Base-by-base conservation (phyloP, 768 basidiomycete genomes). In the Hortiboletus flavorubellus region DNA sequence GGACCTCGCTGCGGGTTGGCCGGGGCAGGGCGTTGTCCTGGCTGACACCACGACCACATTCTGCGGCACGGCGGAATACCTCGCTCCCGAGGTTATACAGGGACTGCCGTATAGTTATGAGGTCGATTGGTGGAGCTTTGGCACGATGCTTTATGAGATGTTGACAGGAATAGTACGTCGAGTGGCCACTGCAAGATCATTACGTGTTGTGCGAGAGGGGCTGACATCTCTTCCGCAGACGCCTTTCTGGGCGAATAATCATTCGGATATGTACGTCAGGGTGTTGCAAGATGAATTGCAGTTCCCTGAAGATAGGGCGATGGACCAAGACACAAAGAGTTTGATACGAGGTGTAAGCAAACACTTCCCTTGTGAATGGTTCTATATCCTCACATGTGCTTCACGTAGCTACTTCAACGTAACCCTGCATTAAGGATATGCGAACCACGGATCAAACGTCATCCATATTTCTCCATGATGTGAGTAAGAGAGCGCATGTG, bases 131-230 rank as follows among this genome's bases (percentile, higher is more conserved):
- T 99, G 94, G 95, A 91, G 89, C 60, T 89, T 96, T 64, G 96
- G 96, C 35, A 98, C 96, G 58, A 96, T 98, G 90, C 74, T 98
- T 56, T 93, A 91, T 69, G 96, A 98, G 76, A 96, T 97, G 89
- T 75, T 98, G 73, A 91, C 91, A 38, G 96, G 96, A 29, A 89
- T 95, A 60, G 94, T 95, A 71, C 84, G 42, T 55, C 45, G 29
- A 50, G 35, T 37, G 48, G 18, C 34, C 21, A 18, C 11, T 33
- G 55, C 35, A 46, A 26, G 26, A 26, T 64, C 44, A 51, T 64
- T 50, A 45, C 55, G 49, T 61, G 50, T 52, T 55, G 49, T 29
- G 59, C 54, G 44, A 45, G 53, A 52, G 53, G 62, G 58, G 45
- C 38, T 62, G 57, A 66, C 43, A 45, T 53, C 11, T 44, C 44